A percentile compares a stretch with the other conserved stretches of the same genome.
phyloP scores from a whole-genome alignment of 352 stramenopile species.

The Globisporangium recalcitrans region DNA sequence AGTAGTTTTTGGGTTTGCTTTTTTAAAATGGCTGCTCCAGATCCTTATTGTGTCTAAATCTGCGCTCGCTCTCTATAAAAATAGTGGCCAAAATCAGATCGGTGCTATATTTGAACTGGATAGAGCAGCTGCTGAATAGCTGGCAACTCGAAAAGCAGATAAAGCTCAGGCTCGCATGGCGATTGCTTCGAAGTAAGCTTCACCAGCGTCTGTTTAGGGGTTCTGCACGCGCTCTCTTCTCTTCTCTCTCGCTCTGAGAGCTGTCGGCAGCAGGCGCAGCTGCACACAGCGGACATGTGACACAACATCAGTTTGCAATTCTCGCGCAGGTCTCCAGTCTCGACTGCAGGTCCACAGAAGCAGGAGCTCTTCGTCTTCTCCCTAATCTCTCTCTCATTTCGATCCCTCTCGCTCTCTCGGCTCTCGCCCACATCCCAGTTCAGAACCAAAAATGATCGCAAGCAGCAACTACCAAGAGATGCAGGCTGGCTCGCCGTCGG shows the following conservation, averaged over 20 bases:
- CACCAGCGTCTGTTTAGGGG: constrained; percentile 4
- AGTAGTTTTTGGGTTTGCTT: not conserved
- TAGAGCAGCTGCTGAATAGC: not conserved
- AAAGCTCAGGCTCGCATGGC: too few species aligned
- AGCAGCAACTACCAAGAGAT: constrained; percentile 5
- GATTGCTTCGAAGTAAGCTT: too few species aligned
- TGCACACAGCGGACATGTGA: constrained; percentile 24
- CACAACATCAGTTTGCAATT: constrained; percentile 58
- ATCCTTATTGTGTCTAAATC: not conserved
- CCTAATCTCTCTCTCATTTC: not conserved
- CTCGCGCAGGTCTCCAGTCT: constrained; percentile 20
- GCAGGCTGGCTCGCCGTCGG: not conserved
- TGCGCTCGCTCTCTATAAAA: constrained; percentile 3
- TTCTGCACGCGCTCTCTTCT: not conserved
- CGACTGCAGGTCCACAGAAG: constrained; percentile 1
- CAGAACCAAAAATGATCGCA: constrained; percentile 33
- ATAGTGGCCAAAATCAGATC: constrained; percentile 4
- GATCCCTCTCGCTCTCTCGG: not conserved
- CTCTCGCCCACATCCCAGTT: constrained; percentile 14
- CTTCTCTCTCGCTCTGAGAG: constrained; percentile 8
- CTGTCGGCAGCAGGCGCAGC: constrained; percentile 22
- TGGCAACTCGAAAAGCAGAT: not conserved
- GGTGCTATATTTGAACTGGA: constrained; percentile 1
- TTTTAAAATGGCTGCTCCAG: not conserved
- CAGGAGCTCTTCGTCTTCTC: not conserved